phyloP scores from a whole-genome alignment of 495 filamentous ascomycete species.

The Hypoxylon rickii region DNA sequence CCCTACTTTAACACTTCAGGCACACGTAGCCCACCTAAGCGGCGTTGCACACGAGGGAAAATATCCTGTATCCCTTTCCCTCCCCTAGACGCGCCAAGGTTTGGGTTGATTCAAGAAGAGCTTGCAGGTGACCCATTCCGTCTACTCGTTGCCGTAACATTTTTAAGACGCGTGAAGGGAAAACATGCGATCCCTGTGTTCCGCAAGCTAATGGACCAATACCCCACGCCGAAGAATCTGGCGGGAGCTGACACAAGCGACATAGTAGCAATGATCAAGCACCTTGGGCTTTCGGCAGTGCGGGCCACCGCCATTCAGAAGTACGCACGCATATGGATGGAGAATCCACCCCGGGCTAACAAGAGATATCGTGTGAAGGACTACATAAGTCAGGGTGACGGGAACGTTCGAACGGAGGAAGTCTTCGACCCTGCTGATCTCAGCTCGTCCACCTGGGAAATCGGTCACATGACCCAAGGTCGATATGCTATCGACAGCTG shows the following conservation, averaged over 20 bases:
- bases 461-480: constrained; percentile 86
- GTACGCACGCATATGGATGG: constrained; percentile 73
- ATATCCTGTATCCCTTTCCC: constrained; percentile 74
- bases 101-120: constrained; percentile 85
- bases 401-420: constrained; percentile 58
- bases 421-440: constrained; percentile 38
- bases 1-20: constrained; percentile 49
- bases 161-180: constrained; percentile 81
- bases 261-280: constrained; percentile 65
- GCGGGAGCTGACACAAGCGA: constrained; percentile 61
- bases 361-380: constrained; percentile 67
- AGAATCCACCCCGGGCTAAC: constrained; percentile 61
- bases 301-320: constrained; percentile 57
- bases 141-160: constrained; percentile 75
- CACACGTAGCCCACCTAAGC: neutral
- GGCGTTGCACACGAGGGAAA: constrained; percentile 49
- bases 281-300: constrained; percentile 71
- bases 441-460: constrained; percentile 68
- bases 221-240: constrained; percentile 69
- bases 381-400: constrained; percentile 65
- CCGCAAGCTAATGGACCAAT: constrained; percentile 65
- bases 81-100: constrained; percentile 60
- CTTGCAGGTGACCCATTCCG: constrained; percentile 71
- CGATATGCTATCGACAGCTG: constrained; percentile 89
- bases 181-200: constrained; percentile 78